Base-by-base conservation (phyloP, 257 asterid species). In the Avicennia marina region DNA sequence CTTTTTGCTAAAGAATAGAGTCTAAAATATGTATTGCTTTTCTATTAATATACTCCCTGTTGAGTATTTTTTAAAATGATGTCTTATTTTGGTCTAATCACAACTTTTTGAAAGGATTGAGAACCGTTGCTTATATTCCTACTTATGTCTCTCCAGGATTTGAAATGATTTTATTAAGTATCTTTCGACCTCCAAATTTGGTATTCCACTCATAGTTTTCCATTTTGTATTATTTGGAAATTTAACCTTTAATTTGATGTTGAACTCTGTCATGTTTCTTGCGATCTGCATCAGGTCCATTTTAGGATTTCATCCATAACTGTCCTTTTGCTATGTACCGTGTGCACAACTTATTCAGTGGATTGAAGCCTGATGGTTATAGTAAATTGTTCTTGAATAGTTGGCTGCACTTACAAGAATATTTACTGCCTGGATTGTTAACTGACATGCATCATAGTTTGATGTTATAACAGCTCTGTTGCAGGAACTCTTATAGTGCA, bases 21-120 rank as follows among this genome's bases (percentile, higher is more conserved):
- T 79, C 78, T 73, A 71, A 70, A 83, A 75, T 64, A 38, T 90
- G 94, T 84, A 84, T 64, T 64, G 66, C 48, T 61, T 60, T 75
- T 60, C 33, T 66, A 62, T 72, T 69, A 58, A 31, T n/a, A 53
- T 71, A 61, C 29, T 43, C n/a, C 67, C 54, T 55, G 65, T 67
- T 18, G 72, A 75, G 70, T 69, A 75, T 67, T 84, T 84, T 85
- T 71, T 68, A 73, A 89, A 84, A 75, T 64, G 51, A 49, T 75
- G 83, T 72, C 74, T 41, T 66, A 60, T 65, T 76, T 73, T 48
- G 61, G 61, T 73, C 72, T 54, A 53, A 63, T 69, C 56, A 67
- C 67, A 46, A 62, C 72, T 70, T 62, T 56, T 66, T 67, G 60
- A 87, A 79, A 60, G 51, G 76, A 54, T 79, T 68, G 78, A 58